Percentiles rank a stretch among this genome's conserved stretches.
Evolutionary conservation across 345 rosid genomes (phyloP).

Genomic region (Salix suchowensis): DNA sequence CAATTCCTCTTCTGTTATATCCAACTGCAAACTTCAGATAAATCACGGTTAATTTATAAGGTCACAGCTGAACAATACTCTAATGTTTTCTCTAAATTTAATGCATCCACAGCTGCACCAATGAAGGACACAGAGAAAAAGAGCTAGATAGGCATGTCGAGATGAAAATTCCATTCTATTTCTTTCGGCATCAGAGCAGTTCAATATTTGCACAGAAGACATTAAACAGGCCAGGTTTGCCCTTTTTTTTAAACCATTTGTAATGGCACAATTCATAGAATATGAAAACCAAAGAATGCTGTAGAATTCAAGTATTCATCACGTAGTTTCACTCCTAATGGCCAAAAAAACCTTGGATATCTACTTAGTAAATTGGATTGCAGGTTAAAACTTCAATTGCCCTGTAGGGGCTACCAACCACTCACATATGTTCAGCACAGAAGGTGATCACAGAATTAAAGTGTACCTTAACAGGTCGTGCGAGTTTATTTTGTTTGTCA

Average conservation of each 20-base stretch:
- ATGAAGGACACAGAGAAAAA: not conserved
- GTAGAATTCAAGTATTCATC: not conserved
- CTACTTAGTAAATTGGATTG: not conserved
- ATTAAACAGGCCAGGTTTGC: not conserved
- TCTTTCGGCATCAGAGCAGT: not conserved
- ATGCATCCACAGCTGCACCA: not conserved
- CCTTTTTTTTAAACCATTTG: no score
- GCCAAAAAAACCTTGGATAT: not conserved
- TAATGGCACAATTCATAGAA: no score
- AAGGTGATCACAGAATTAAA: not conserved
- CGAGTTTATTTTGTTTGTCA: slow-evolving; percentile 41
- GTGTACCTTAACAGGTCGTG: slow-evolving; percentile 62
- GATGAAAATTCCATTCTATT: not conserved
- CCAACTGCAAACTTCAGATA: slow-evolving; percentile 78
- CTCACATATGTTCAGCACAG: not conserved
- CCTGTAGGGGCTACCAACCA: not conserved
- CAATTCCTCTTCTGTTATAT: slow-evolving; percentile 78
- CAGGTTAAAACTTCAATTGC: not conserved
- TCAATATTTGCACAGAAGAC: not conserved
- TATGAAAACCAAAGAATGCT: not conserved
- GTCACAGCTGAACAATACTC: not conserved
- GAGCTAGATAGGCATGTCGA: not conserved
- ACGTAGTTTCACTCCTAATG: not conserved
- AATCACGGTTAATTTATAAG: not conserved
- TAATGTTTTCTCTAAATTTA: not conserved